Evolutionary conservation across 805 yeast species (phyloP).

Genomic region (Phaffomyces antillensis): DNA sequence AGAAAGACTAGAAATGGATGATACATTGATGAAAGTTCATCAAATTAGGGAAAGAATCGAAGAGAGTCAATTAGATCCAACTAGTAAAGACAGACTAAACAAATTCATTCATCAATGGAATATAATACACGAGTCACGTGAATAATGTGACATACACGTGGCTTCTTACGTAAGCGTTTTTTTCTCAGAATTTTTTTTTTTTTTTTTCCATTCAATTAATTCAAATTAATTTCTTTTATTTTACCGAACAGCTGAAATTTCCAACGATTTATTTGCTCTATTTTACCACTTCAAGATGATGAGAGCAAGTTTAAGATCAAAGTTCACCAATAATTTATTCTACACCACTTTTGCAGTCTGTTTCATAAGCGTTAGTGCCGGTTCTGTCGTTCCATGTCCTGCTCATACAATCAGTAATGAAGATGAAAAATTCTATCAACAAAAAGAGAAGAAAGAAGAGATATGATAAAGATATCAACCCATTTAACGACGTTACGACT

Average conservation of each 20-base stretch:
- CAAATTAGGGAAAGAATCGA: constrained; percentile 25
- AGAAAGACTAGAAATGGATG: constrained; percentile 24
- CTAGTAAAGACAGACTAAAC: constrained; percentile 16
- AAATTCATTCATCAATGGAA: constrained; percentile 29
- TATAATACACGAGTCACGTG: constrained; percentile 5
- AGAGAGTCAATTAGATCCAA: constrained; percentile 18
- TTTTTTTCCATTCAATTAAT: neutral
- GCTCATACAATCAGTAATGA: constrained; percentile 36
- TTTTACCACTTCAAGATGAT: constrained; percentile 17
- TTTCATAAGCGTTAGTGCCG: constrained; percentile 36
- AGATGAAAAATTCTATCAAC: constrained; percentile 26
- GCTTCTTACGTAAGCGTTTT: neutral
- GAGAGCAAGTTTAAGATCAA: constrained; percentile 48
- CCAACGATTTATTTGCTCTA: too few relatives aligned
- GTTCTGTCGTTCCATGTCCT: constrained; percentile 37
- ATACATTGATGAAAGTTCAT: constrained; percentile 26
- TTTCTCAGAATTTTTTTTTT: neutral
- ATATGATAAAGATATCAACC: neutral
- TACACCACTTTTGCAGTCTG: constrained; percentile 58
- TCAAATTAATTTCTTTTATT: too few relatives aligned
- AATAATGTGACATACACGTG: neutral
- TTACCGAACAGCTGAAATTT: too few relatives aligned
- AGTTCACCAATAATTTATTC: constrained; percentile 46
- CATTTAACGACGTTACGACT: constrained; percentile 6
- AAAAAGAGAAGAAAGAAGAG: constrained; percentile 9